Evolutionary conservation across 1,284 basidiomycete species (phyloP).

Genomic region (Anthracocystis setariae): DNA sequence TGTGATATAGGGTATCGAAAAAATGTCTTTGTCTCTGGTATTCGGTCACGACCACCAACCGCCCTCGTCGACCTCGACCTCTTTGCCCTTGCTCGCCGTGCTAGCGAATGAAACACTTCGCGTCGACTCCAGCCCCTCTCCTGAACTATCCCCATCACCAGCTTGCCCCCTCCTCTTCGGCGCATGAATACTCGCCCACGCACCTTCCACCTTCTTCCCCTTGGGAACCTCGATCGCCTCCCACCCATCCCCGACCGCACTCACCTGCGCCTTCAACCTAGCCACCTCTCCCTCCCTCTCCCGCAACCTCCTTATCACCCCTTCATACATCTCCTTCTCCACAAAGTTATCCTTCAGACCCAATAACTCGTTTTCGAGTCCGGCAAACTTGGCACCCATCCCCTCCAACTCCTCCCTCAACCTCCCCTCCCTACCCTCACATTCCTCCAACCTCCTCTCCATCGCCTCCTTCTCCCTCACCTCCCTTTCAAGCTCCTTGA

Average conservation of each 20-base stretch:
- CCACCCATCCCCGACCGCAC: conserved; percentile 14
- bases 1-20: conserved; percentile 9
- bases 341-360: not conserved
- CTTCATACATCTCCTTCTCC: not conserved
- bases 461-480: conserved; percentile 10
- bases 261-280: not conserved
- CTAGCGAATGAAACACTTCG: conserved; percentile 27
- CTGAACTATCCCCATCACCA: not conserved
- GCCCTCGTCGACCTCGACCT: conserved; percentile 44
- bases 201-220: conserved; percentile 1
- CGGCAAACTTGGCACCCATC: not conserved
- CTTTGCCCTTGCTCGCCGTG: conserved; percentile 8
- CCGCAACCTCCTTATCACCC: conserved; percentile 9
- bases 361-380: not conserved
- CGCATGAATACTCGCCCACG: conserved; percentile 47
- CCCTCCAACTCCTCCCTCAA: not conserved
- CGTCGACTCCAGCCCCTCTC: not conserved
- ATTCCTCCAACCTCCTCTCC: conserved; percentile 9
- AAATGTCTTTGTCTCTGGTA: not conserved
- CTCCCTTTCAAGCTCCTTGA: conserved; percentile 35
- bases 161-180: conserved; percentile 3
- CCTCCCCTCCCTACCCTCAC: not conserved
- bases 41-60: conserved; percentile 42
- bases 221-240: conserved; percentile 14
- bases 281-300: conserved; percentile 22